phyloP scores from a whole-genome alignment of 1,139 yeast species.

The Spencermartinsiella ligniputridi region DNA sequence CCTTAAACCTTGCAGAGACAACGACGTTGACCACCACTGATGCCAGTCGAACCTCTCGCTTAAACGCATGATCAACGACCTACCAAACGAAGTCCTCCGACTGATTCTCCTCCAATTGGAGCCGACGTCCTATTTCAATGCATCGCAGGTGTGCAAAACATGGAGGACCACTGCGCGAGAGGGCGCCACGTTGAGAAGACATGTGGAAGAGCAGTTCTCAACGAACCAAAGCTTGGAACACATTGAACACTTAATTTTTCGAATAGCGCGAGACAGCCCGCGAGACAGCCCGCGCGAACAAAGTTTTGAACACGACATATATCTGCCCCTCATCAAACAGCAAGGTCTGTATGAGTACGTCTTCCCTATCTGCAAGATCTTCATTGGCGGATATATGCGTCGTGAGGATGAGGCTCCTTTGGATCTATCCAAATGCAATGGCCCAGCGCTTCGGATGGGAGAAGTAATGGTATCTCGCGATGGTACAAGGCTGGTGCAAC shows the following conservation, averaged over 20 bases:
- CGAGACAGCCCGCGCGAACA: neutral
- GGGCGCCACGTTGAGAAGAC: slow-evolving; percentile 4
- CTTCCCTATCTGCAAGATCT: neutral
- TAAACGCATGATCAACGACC: neutral
- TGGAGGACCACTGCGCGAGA: slow-evolving; percentile 5
- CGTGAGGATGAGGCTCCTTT: neutral
- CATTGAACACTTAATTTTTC: neutral
- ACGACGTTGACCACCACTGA: too few relatives aligned
- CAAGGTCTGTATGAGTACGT: neutral
- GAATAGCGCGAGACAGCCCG: neutral
- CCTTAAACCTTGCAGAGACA: too few relatives aligned
- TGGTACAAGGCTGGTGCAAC: neutral
- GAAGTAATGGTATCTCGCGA: neutral
- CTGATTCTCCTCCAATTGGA: slow-evolving; percentile 4
- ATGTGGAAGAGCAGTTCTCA: neutral
- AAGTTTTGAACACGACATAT: slow-evolving; percentile 1
- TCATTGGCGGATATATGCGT: neutral
- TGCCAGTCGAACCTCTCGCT: too few relatives aligned
- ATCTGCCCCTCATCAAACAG: slow-evolving; percentile 1
- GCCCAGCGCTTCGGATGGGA: neutral
- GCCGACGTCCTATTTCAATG: slow-evolving; percentile 4
- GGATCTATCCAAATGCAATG: neutral
- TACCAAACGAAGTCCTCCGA: slow-evolving; percentile 4
- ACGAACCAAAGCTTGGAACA: neutral
- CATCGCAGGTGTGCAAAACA: slow-evolving; percentile 6